These are phyloP conservation scores for Debaryomyces robertsiae DNA, from an alignment of 1,139 yeast genomes.

Conservation along the genomic window DNA sequence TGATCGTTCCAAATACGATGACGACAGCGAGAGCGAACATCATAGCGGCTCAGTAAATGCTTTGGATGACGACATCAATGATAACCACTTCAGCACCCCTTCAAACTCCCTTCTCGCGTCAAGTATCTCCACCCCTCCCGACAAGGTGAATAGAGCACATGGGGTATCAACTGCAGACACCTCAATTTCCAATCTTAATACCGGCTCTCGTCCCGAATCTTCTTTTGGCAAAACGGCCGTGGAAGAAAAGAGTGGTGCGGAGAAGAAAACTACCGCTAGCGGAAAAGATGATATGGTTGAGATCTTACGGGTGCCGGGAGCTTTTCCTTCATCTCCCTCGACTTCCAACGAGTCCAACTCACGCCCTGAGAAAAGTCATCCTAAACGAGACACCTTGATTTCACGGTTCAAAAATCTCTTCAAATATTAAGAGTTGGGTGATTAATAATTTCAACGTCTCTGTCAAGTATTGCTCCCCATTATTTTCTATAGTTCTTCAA, in stretches of 20 bases:
- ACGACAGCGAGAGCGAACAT: neutral
- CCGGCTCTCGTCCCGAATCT: conserved; percentile 1
- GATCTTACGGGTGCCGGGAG: conserved; percentile 26
- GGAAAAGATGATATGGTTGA: conserved; percentile 11
- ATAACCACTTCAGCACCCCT: conserved; percentile 26
- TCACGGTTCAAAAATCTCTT: conserved; percentile 40
- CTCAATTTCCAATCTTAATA: conserved; percentile 6
- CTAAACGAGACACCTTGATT: conserved; percentile 32
- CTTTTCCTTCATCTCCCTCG: conserved; percentile 23
- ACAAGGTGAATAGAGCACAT: neutral
- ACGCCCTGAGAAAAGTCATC: conserved; percentile 9
- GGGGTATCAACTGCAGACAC: conserved; percentile 11
- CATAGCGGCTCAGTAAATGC: conserved; percentile 1
- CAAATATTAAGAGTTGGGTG: conserved; percentile 20
- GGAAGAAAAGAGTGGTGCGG: neutral
- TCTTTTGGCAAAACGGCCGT: neutral
- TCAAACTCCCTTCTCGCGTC: conserved; percentile 26
- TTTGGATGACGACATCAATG: conserved; percentile 17
- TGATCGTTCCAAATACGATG: neutral
- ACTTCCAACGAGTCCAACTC: conserved; percentile 4
- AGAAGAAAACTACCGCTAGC: conserved; percentile 1
- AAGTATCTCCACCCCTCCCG: conserved; percentile 15
- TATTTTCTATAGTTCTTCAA: neutral
- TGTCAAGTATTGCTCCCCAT: neutral
- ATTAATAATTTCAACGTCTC: no score